Evolutionary conservation across 1,284 basidiomycete genomes (phyloP), one percentile per base, ranked within the genome.

Genomic region (Moesziomyces sp.): DNA sequence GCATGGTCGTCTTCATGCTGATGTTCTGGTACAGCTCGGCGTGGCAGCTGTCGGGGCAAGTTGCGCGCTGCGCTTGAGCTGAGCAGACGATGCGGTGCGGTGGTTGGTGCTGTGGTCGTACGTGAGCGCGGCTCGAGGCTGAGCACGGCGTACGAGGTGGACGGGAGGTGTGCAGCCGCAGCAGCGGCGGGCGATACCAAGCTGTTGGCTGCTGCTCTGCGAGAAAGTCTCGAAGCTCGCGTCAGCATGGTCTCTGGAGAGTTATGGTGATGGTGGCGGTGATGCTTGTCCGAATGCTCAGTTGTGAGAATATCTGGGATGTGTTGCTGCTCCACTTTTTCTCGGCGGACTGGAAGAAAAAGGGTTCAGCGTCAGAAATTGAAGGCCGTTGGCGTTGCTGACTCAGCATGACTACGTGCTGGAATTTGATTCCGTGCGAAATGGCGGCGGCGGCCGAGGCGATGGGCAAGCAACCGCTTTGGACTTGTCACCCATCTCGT

Each of bases 11-110:
- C 43, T 8, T 42, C n/a, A 3, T 49, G 48, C 16, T 48, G 26
- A 13, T 49, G 40, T 6, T 48, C 30, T 4, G 56, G 60, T 14
- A 43, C 30, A n/a, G 53, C 7, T 7, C 56, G 56, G 21, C 34
- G 46, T 5, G 56, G 66, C 21, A 58, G 56, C 21, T 63, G 66
- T 9, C 66, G 59, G 1, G 66, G 66, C n/a, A 69, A 30, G 5
- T 38, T 28, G 45, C n/a, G 35, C 48, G 59, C 34, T 0, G 55
- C 28, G 2, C 59, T 59, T 4, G 48, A 58, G 30, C 52, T 55
- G 45, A 69, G 48, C 18, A 59, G 23, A 23, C 66, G 66, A 23
- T 59, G 66, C 21, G 42, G 23, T n/a, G 40, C 26, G 3, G 52
- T 16, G 13, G 4, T 2, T 6, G 24, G 30, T 10, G 30, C 2